Conservation (phyloP, 2,329 filamentous ascomycete species). For the Fusarium sulawesiense region DNA sequence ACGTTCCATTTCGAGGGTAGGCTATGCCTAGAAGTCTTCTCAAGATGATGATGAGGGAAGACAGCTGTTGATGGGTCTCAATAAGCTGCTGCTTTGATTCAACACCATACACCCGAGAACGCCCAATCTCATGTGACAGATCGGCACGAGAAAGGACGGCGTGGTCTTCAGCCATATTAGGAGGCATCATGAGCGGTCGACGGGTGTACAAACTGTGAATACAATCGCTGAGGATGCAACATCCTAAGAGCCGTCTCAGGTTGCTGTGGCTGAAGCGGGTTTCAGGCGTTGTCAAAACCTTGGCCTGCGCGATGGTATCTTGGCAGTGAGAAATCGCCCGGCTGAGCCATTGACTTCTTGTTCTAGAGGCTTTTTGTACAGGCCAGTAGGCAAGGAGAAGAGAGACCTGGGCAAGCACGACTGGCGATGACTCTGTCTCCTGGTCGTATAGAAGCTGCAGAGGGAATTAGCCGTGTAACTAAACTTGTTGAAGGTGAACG, state of each 20-base stretch:
- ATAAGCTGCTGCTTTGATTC: neutral
- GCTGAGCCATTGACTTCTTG: neutral
- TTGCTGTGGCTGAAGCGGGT: neutral
- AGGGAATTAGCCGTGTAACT: neutral
- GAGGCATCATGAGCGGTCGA: neutral
- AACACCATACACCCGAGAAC: neutral
- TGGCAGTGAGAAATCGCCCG: neutral
- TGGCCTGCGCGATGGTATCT: neutral
- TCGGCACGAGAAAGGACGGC: neutral
- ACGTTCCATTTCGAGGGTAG: neutral
- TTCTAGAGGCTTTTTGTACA: neutral
- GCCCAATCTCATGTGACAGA: neutral
- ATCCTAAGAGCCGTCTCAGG: neutral
- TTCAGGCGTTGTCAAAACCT: neutral
- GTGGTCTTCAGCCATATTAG: neutral
- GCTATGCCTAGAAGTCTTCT: neutral
- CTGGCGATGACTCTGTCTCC: neutral
- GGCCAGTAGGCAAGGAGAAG: neutral
- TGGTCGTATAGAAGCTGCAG: neutral
- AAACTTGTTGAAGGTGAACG: neutral
- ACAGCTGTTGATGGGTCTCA: neutral
- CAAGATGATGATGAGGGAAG: neutral
- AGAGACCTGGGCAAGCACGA: neutral
- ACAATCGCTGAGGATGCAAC: neutral
- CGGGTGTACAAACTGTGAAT: neutral